Percentiles rank a stretch among this genome's conserved stretches.
phyloP scores from a whole-genome alignment of 805 yeast species.

The Teunomyces stri region DNA sequence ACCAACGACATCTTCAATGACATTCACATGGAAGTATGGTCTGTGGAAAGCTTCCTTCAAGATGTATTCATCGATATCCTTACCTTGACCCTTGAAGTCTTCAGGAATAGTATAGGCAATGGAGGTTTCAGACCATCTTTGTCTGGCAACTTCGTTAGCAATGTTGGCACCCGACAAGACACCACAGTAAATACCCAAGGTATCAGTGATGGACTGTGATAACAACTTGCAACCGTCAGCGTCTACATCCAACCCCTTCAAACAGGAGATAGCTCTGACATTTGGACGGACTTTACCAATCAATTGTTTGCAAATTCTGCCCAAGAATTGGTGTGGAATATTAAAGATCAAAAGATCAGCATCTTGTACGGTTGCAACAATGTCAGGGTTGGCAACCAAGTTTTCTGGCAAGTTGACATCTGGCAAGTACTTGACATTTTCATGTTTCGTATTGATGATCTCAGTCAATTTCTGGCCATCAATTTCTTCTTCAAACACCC shows the following conservation, averaged over 20 bases:
- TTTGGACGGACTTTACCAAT: conserved; percentile 68
- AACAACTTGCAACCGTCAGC: conserved; percentile 82
- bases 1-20: conserved; percentile 91
- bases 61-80: conserved; percentile 68
- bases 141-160: conserved; percentile 94
- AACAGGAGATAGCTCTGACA: conserved; percentile 89
- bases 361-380: conserved; percentile 69
- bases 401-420: conserved; percentile 82
- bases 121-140: conserved; percentile 97
- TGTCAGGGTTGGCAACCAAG: conserved; percentile 82
- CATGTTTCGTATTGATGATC: conserved; percentile 85
- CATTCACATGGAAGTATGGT: conserved; percentile 96
- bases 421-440: conserved; percentile 94
- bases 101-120: conserved; percentile 81
- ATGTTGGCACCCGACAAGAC: conserved; percentile 96
- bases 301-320: conserved; percentile 70
- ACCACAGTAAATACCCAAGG: conserved; percentile 88
- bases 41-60: conserved; percentile 89
- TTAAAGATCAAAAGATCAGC: conserved; percentile 90
- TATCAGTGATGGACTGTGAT: conserved; percentile 73
- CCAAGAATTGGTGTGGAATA: conserved; percentile 95
- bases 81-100: conserved; percentile 65
- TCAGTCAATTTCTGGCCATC: conserved; percentile 82
- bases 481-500: conserved; percentile 89
- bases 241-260: conserved; percentile 91